Evolutionary conservation across 805 yeast species (phyloP).

Genomic region (Ogataea trehaloabstinens): DNA sequence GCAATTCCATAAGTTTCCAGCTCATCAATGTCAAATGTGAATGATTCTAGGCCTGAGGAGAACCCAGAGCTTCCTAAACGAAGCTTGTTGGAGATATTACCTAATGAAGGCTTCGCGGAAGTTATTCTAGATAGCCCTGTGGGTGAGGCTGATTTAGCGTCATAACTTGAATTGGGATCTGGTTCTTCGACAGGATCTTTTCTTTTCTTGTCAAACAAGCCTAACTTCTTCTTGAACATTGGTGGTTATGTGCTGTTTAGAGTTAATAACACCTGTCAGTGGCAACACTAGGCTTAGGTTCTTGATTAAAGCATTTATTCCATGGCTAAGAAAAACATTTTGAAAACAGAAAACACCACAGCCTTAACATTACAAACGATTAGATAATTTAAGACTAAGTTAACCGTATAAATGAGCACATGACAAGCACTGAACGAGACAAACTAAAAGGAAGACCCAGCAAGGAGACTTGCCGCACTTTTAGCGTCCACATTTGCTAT

Average conservation of each 20-base stretch:
- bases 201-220: constrained; percentile 14
- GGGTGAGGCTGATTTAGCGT: constrained; percentile 6
- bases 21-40: constrained; percentile 30
- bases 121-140: constrained; percentile 6
- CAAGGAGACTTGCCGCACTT: constrained; percentile 78
- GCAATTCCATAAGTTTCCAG: constrained; percentile 51
- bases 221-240: constrained; percentile 23
- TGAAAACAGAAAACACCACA: no score
- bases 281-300: no score
- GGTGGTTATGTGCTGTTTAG: background rate
- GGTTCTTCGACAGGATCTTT: constrained; percentile 3
- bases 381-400: no score
- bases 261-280: no score
- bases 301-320: no score
- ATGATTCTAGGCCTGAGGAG: constrained; percentile 30
- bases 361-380: no score
- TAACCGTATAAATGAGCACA: no score
- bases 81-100: constrained; percentile 11
- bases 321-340: no score
- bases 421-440: no score
- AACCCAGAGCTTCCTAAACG: constrained; percentile 17
- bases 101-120: constrained; percentile 11
- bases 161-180: background rate
- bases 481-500: constrained; percentile 65
- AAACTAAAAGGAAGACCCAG: constrained; percentile 70